Evolutionary conservation across 257 asterid genomes (phyloP).

Genomic region (Solanum clarkiae): DNA sequence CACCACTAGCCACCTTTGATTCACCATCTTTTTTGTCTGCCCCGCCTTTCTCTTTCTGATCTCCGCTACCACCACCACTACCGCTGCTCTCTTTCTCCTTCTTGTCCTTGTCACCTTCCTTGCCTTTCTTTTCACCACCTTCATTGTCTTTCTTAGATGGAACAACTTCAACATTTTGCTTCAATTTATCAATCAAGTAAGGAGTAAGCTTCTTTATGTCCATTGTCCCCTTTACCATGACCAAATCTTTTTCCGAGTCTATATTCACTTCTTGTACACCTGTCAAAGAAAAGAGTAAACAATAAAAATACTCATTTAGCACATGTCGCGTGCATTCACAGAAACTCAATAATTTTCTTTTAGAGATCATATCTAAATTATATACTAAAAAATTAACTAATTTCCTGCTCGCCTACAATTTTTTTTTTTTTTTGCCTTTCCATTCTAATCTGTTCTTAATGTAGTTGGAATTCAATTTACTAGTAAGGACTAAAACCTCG

Average conservation of each 20-base stretch:
- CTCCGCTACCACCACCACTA: not conserved
- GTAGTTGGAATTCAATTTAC: not conserved
- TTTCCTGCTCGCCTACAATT: too few species aligned
- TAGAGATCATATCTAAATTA: not conserved
- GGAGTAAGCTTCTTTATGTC: slow-evolving; percentile 45
- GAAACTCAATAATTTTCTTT: not conserved
- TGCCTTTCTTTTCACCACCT: slow-evolving; percentile 14
- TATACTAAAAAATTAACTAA: not conserved
- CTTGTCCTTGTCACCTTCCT: slow-evolving; percentile 25
- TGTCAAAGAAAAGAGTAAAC: not conserved
- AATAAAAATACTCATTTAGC: not conserved
- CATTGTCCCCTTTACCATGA: slow-evolving; percentile 64
- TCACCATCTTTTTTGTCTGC: slow-evolving; percentile 10
- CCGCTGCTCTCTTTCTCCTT: slow-evolving; percentile 7
- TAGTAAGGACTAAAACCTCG: not conserved
- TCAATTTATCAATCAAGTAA: slow-evolving; percentile 57
- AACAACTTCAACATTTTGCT: slow-evolving; percentile 38
- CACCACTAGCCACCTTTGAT: not conserved
- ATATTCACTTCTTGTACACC: slow-evolving; percentile 49
- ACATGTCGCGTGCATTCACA: not conserved
- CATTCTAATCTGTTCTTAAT: not conserved
- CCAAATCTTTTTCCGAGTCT: slow-evolving; percentile 51
- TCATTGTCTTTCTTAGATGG: slow-evolving; percentile 50
- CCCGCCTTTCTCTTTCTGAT: not conserved
- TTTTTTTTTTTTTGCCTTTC: too few species aligned